Conservation (phyloP, 2,329 filamentous ascomycete genomes). For the Cordyceps cicadae region DNA sequence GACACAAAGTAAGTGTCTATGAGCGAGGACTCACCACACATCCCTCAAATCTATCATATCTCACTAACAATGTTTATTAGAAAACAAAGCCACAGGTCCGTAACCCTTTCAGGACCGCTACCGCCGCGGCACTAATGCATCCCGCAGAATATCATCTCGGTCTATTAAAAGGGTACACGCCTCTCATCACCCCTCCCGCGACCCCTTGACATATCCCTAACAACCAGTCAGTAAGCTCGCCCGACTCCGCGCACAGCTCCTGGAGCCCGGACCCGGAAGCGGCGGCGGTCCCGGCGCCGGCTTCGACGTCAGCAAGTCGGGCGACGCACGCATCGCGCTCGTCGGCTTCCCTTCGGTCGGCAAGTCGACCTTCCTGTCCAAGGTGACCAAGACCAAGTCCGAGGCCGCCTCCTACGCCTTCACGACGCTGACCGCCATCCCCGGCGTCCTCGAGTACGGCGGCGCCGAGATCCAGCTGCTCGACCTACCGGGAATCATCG, state of each 20-base stretch:
- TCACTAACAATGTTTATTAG: conserved; percentile 36
- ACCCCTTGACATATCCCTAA: not conserved
- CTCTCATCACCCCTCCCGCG: not conserved
- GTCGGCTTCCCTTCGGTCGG: conserved; percentile 99
- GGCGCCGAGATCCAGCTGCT: conserved; percentile 97
- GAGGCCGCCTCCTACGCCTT: conserved; percentile 96
- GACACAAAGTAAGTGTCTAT: conserved; percentile 74
- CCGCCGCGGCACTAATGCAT: conserved; percentile 12
- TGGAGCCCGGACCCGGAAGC: conserved; percentile 77
- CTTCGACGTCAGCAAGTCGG: conserved; percentile 92
- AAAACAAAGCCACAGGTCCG: conserved; percentile 98
- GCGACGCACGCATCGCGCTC: conserved; percentile 91
- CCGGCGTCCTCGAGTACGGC: conserved; percentile 93
- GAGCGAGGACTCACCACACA: not conserved
- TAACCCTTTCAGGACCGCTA: conserved; percentile 9
- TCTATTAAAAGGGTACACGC: conserved; percentile 78
- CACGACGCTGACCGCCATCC: conserved; percentile 94
- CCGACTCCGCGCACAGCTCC: conserved; percentile 82
- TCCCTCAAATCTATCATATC: not conserved
- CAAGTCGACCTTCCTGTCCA: conserved; percentile 97
- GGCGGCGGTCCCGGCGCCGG: conserved; percentile 72
- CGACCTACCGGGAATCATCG: conserved; percentile 96
- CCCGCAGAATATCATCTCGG: conserved; percentile 88
- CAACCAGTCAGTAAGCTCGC: conserved; percentile 70
- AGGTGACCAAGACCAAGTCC: conserved; percentile 95